Conservation (phyloP, 805 yeast species). For the Lachancea kluyveri region DNA sequence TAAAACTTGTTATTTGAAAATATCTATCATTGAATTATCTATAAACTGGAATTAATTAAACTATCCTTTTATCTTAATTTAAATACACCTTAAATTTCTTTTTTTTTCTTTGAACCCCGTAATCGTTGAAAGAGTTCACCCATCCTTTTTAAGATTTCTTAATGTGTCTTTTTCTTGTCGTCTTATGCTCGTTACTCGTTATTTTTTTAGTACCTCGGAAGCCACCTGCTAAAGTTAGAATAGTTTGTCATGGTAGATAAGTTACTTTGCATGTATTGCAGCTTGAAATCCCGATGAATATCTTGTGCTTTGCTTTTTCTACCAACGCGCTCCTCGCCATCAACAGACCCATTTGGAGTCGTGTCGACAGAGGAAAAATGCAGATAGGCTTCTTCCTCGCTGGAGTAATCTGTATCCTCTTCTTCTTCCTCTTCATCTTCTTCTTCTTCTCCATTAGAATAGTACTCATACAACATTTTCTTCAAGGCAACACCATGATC, state of each 20-base stretch:
- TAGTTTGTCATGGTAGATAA: constrained; percentile 18
- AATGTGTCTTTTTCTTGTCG: too few species aligned
- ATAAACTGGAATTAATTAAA: too few species aligned
- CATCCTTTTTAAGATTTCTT: too few species aligned
- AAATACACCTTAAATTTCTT: too few species aligned
- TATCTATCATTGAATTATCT: too few species aligned
- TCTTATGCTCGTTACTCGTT: constrained; percentile 5
- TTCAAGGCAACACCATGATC: constrained; percentile 16
- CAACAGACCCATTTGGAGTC: constrained; percentile 10
- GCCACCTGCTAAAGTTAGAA: constrained; percentile 13
- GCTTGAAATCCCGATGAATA: constrained; percentile 3
- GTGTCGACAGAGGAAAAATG: constrained; percentile 5
- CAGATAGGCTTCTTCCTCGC: constrained; percentile 5
- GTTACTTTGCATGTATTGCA: constrained; percentile 14
- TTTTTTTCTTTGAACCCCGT: too few species aligned
- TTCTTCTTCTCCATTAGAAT: constrained; percentile 10
- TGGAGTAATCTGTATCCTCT: constrained; percentile 7
- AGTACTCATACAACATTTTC: constrained; percentile 12
- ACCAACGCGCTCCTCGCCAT: constrained; percentile 16
- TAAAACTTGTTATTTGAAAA: too few species aligned
- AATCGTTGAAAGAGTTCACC: too few species aligned
- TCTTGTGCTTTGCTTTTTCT: neutral
- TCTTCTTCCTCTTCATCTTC: constrained; percentile 9
- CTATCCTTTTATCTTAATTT: too few species aligned
- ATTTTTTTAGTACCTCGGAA: constrained; percentile 11